phyloP scores from a whole-genome alignment of 805 yeast genomes.

The Suhomyces pyralidae region DNA sequence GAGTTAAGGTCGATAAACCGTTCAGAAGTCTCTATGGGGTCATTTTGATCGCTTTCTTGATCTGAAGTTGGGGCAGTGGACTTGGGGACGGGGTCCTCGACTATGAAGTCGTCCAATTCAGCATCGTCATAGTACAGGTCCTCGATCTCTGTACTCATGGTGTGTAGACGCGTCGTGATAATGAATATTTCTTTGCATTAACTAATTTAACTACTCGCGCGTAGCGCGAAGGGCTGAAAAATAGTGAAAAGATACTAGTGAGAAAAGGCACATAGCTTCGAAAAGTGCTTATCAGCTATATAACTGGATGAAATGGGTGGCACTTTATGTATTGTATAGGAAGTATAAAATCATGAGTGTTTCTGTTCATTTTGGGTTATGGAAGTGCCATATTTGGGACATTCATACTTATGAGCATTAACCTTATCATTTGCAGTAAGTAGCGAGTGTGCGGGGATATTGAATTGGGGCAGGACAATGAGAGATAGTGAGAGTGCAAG shows the following conservation, averaged over 20 bases:
- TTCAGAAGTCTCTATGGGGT: constrained; percentile 12
- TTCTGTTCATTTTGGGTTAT: too few relatives aligned
- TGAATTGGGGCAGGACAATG: not conserved
- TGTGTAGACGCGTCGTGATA: constrained; percentile 3
- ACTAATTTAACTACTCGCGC: too few relatives aligned
- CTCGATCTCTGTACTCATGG: not conserved
- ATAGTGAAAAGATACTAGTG: not conserved
- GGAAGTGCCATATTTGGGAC: too few relatives aligned
- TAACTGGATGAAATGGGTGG: too few relatives aligned
- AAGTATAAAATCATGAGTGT: too few relatives aligned
- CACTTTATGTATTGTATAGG: too few relatives aligned
- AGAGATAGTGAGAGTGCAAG: not conserved
- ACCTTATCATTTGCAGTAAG: not conserved
- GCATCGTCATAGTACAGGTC: constrained; percentile 13
- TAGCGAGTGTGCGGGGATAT: not conserved
- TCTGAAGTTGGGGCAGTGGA: not conserved
- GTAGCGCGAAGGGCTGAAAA: not conserved
- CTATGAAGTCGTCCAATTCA: constrained; percentile 38
- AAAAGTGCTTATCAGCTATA: too few relatives aligned
- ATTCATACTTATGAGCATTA: too few relatives aligned
- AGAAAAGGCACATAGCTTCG: too few relatives aligned
- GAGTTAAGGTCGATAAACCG: constrained; percentile 23
- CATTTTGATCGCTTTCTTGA: constrained; percentile 11
- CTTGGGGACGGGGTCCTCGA: constrained; percentile 19
- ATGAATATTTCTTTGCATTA: not conserved